A percentile compares a stretch with the other conserved stretches of the same genome.
phyloP scores from a whole-genome alignment of 495 filamentous ascomycete genomes.

The Sordaria brevicollis region DNA sequence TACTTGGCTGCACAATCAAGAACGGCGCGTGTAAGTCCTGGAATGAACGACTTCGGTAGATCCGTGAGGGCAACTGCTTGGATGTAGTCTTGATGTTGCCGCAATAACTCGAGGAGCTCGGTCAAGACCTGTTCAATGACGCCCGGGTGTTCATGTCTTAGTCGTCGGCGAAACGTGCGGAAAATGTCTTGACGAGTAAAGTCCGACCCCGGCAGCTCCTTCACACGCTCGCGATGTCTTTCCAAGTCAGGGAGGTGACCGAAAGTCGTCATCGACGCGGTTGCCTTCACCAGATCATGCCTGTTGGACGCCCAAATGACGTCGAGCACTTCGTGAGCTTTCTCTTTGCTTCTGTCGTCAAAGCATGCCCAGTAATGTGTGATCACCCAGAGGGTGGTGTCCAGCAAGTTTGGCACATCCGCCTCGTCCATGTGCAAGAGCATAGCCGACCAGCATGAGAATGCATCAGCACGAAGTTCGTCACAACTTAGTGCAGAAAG shows the following conservation, averaged over 20 bases:
- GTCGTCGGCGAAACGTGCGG: constrained; percentile 55
- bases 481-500: constrained; percentile 68
- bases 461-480: constrained; percentile 63
- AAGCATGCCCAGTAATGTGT: constrained; percentile 69
- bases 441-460: constrained; percentile 75
- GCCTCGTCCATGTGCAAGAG: constrained; percentile 62
- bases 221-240: constrained; percentile 52
- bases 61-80: constrained; percentile 76
- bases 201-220: constrained; percentile 39
- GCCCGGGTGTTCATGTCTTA: constrained; percentile 69
- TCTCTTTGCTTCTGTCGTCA: constrained; percentile 44
- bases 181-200: constrained; percentile 33
- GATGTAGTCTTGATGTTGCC: constrained; percentile 64
- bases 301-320: constrained; percentile 53
- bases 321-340: constrained; percentile 49
- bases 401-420: constrained; percentile 67
- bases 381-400: constrained; percentile 81
- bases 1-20: constrained; percentile 78
- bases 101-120: constrained; percentile 66
- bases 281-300: constrained; percentile 48
- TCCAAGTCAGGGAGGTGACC: constrained; percentile 58
- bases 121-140: constrained; percentile 70
- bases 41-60: constrained; percentile 68
- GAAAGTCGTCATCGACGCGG: constrained; percentile 69
- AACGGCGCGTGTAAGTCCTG: constrained; percentile 59